phyloP scores from a whole-genome alignment of 208 protist genomes.

The Trypanosoma platydactyli region DNA sequence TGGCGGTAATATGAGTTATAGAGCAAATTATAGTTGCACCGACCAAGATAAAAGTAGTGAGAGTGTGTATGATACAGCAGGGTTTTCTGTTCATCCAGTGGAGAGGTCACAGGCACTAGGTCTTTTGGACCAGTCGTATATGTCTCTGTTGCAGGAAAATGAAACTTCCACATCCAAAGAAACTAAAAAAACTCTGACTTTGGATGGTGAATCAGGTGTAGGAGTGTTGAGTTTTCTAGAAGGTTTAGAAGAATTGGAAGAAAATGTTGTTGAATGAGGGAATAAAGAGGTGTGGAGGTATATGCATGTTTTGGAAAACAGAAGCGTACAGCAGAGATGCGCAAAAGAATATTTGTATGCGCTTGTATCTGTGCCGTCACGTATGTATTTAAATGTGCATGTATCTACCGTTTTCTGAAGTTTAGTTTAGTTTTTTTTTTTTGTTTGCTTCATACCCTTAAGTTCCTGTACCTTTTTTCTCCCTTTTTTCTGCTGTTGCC shows the following conservation, averaged over 20 bases:
- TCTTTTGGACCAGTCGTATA: neutral
- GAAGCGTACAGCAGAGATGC: slow-evolving; percentile 12
- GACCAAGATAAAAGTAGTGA: neutral
- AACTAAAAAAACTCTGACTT: neutral
- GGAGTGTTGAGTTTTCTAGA: neutral
- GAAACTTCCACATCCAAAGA: neutral
- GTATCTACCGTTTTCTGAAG: neutral
- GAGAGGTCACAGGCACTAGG: neutral
- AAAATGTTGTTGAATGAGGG: neutral
- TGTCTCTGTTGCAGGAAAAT: neutral
- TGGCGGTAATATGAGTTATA: too few species aligned
- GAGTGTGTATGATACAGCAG: neutral
- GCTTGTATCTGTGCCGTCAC: neutral
- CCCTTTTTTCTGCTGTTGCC: slow-evolving; percentile 14
- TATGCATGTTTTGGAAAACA: too few species aligned
- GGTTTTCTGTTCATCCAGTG: neutral
- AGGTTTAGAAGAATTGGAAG: neutral
- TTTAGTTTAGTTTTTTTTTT: neutral
- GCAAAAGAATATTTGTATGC: neutral
- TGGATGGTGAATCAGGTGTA: neutral
- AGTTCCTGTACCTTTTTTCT: neutral
- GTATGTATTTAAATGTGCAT: neutral
- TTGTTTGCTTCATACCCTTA: neutral
- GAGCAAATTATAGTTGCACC: neutral
- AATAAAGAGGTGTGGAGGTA: too few species aligned